Percentiles rank a stretch among this genome's conserved stretches.
Evolutionary conservation across 1,139 yeast genomes (phyloP).

Genomic region (Sugiyamaella japonica): DNA sequence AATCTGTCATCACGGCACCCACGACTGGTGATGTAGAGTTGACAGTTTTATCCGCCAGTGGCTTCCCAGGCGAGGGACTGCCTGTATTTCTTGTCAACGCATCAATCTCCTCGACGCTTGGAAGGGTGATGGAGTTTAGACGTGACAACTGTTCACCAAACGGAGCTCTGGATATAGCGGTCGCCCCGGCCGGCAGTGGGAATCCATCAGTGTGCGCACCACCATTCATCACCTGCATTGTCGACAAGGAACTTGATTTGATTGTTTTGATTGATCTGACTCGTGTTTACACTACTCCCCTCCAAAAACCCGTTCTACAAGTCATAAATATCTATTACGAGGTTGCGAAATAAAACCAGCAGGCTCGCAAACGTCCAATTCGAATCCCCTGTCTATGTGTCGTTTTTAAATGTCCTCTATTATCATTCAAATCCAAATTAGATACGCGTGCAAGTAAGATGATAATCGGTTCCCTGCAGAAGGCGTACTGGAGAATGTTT

Average conservation of each 20-base stretch:
- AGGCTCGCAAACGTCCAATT: no score
- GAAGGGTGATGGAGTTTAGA: slow-evolving; percentile 20
- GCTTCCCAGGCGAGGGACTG: background rate
- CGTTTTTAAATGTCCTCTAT: background rate
- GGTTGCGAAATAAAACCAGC: background rate
- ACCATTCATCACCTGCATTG: background rate
- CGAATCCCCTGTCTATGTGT: background rate
- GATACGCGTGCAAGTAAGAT: slow-evolving; percentile 2
- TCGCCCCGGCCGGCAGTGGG: slow-evolving; percentile 9
- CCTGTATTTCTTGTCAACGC: background rate
- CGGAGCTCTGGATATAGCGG: slow-evolving; percentile 21
- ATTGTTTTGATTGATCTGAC: no score
- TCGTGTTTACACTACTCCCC: no score
- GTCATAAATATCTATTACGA: background rate
- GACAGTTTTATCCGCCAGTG: slow-evolving; percentile 9
- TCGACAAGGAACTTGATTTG: no score
- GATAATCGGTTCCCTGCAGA: background rate
- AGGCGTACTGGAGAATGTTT: slow-evolving; percentile 7
- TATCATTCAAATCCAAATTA: background rate
- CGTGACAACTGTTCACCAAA: slow-evolving; percentile 26
- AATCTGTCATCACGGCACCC: background rate
- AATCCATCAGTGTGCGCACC: background rate
- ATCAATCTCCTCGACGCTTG: slow-evolving; percentile 16
- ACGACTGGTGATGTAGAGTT: slow-evolving; percentile 1
- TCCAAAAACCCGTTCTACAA: no score